Conservation (phyloP, 495 filamentous ascomycete species). For the Saxispiralis lemnorum region DNA sequence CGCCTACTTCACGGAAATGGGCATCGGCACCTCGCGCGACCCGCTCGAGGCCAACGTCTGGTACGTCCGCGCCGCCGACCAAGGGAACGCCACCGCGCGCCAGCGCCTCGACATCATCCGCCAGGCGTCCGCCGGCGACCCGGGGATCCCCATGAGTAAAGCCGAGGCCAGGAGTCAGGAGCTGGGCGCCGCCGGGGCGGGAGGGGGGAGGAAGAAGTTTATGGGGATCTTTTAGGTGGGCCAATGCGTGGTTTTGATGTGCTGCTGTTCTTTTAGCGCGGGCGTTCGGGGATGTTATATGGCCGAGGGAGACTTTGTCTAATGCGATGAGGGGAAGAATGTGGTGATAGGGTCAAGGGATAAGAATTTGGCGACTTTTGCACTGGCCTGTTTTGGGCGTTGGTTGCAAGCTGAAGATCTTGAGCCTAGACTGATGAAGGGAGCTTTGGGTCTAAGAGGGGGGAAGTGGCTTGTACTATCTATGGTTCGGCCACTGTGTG, state of each 20-base stretch:
- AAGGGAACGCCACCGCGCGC: constrained; percentile 77
- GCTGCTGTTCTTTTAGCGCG: neutral
- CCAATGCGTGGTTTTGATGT: too few species aligned
- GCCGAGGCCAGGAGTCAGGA: constrained; percentile 19
- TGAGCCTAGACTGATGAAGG: too few species aligned
- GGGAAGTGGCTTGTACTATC: too few species aligned
- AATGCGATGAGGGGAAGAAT: too few species aligned
- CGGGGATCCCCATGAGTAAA: constrained; percentile 11
- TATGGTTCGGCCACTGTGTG: too few species aligned
- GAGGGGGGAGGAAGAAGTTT: constrained; percentile 10
- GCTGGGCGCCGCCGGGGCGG: constrained; percentile 1
- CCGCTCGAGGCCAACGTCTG: constrained; percentile 90
- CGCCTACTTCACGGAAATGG: constrained; percentile 97
- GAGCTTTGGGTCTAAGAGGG: too few species aligned
- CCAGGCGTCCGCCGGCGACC: constrained; percentile 60
- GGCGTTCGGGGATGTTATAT: too few species aligned
- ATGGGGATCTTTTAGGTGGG: constrained; percentile 13
- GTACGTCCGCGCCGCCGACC: constrained; percentile 92
- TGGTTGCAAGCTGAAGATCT: too few species aligned
- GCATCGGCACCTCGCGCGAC: constrained; percentile 85
- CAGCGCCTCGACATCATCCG: constrained; percentile 71
- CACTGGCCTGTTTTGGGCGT: too few species aligned
- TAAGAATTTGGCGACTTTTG: too few species aligned
- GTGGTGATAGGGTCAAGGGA: too few species aligned
- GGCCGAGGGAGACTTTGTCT: too few species aligned